These are phyloP conservation scores for Naganishia antarctica DNA, from an alignment of 768 basidiomycete genomes.

Conservation along the genomic window DNA sequence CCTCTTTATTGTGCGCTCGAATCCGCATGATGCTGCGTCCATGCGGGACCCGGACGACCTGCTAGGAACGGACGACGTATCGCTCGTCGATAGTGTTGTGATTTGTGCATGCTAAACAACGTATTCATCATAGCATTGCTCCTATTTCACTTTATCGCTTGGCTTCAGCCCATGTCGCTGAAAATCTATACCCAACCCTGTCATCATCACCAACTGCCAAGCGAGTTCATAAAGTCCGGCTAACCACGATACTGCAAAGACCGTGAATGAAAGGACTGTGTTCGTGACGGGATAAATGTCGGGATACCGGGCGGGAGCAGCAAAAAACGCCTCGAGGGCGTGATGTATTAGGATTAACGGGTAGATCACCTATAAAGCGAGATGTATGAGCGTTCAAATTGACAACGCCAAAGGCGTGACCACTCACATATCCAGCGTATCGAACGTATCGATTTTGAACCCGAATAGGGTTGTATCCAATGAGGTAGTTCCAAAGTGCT, in stretches of 20 bases:
- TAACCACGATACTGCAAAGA: conserved; percentile 77
- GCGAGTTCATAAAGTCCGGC: conserved; percentile 10
- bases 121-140: too few relatives aligned
- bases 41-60: too few relatives aligned
- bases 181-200: neutral
- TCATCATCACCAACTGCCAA: conserved; percentile 21
- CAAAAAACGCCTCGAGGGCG: conserved; percentile 58
- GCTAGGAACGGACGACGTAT: too few relatives aligned
- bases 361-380: conserved; percentile 56
- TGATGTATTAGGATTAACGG: conserved; percentile 58
- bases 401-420: conserved; percentile 50
- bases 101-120: too few relatives aligned
- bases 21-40: too few relatives aligned
- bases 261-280: conserved; percentile 69
- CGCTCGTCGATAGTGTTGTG: too few relatives aligned
- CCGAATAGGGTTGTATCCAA: conserved; percentile 55
- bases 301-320: conserved; percentile 71
- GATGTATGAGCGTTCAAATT: conserved; percentile 29
- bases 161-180: neutral
- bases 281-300: conserved; percentile 82
- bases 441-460: conserved; percentile 16
- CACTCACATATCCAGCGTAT: conserved; percentile 28
- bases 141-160: neutral
- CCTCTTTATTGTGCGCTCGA: too few relatives aligned
- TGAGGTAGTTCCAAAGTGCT: conserved; percentile 72